phyloP scores from a whole-genome alignment of 148 eudicot species.

The Silene conica region DNA sequence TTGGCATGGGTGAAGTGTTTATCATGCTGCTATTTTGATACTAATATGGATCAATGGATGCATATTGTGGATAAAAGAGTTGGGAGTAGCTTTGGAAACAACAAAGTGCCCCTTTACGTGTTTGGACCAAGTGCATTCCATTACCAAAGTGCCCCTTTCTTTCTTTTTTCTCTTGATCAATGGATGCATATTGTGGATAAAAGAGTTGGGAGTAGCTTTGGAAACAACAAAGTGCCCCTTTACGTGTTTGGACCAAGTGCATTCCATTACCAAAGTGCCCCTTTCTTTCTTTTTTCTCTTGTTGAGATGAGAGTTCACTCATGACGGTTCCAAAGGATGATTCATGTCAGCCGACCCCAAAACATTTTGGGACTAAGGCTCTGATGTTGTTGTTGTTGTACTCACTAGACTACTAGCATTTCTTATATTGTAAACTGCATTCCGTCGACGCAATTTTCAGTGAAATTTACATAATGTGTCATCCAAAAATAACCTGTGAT shows the following conservation, averaged over 20 bases:
- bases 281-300: too few species aligned
- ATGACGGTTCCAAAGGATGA: too few species aligned
- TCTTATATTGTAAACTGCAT: not conserved
- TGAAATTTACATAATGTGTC: not conserved
- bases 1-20: conserved; percentile 1
- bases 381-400: too few species aligned
- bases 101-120: not conserved
- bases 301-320: too few species aligned
- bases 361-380: too few species aligned
- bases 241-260: not conserved
- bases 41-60: not conserved
- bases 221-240: not conserved
- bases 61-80: not conserved
- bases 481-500: not conserved
- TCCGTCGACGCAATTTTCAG: not conserved
- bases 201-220: not conserved
- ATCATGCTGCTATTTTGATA: not conserved
- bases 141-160: too few species aligned
- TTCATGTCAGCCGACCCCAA: too few species aligned
- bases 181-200: not conserved
- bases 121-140: not conserved
- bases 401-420: not conserved
- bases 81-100: not conserved
- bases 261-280: too few species aligned
- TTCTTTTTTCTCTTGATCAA: too few species aligned